A percentile compares a stretch with the other conserved stretches of the same genome.
Evolutionary conservation across 2,329 filamentous ascomycete species (phyloP).

Genomic region (Fusarium tjaetaba): DNA sequence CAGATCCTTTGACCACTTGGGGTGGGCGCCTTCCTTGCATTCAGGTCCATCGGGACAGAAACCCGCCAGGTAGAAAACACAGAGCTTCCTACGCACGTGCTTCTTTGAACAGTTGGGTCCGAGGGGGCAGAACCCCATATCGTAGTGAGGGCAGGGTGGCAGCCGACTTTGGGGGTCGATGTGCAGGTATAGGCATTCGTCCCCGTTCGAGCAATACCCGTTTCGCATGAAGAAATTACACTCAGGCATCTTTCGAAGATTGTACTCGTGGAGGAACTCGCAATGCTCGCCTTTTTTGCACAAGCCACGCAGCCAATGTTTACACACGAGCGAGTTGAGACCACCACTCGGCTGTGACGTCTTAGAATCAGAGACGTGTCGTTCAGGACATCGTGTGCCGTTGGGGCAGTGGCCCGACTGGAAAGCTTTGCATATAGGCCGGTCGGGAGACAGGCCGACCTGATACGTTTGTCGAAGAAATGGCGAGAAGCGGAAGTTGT

Average conservation of each 20-base stretch:
- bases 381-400: constrained; percentile 85
- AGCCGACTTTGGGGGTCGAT: constrained; percentile 84
- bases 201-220: constrained; percentile 94
- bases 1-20: constrained; percentile 80
- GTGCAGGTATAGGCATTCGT: constrained; percentile 94
- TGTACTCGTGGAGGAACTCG: constrained; percentile 99
- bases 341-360: constrained; percentile 56
- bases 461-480: constrained; percentile 87
- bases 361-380: constrained; percentile 67
- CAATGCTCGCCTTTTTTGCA: constrained; percentile 98
- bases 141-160: constrained; percentile 89
- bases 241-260: constrained; percentile 97
- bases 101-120: constrained; percentile 89
- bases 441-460: constrained; percentile 81
- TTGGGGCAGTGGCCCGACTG: constrained; percentile 86
- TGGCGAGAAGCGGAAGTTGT: constrained; percentile 84
- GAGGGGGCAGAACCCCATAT: constrained; percentile 92
- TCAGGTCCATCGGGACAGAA: constrained; percentile 86
- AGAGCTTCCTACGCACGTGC: constrained; percentile 84
- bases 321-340: constrained; percentile 90
- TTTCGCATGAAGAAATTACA: constrained; percentile 96
- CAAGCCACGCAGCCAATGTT: constrained; percentile 96
- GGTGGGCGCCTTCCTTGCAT: constrained; percentile 85
- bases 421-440: constrained; percentile 87
- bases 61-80: constrained; percentile 87